phyloP scores from a whole-genome alignment of 2,329 filamentous ascomycete species.

The Penicillium sp. region DNA sequence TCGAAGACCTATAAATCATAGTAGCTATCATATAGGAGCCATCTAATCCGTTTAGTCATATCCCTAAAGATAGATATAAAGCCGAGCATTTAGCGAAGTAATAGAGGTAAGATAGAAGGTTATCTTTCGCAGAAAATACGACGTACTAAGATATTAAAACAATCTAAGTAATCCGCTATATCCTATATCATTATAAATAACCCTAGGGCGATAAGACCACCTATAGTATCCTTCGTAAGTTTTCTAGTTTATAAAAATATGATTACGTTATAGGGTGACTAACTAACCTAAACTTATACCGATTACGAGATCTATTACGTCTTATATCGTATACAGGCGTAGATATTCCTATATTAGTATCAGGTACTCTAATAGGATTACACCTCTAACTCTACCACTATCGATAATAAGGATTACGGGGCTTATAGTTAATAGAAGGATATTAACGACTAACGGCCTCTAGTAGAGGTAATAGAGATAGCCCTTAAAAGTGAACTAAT shows the following conservation, averaged over 20 bases:
- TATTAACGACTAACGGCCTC: constrained; percentile 15
- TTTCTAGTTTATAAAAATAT: neutral
- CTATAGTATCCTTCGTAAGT: constrained; percentile 1
- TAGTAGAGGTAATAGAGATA: constrained; percentile 19
- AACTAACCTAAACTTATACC: constrained; percentile 16
- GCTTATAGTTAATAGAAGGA: constrained; percentile 27
- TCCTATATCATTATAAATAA: constrained; percentile 18
- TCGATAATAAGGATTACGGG: constrained; percentile 30
- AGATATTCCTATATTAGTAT: constrained; percentile 16
- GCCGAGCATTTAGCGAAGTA: constrained; percentile 5
- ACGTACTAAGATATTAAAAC: constrained; percentile 10
- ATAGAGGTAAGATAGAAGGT: constrained; percentile 1
- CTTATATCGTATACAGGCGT: constrained; percentile 9
- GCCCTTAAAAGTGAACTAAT: constrained; percentile 18
- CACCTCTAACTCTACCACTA: constrained; percentile 23
- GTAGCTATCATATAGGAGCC: constrained; percentile 22
- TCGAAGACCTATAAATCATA: constrained; percentile 23
- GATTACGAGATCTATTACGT: constrained; percentile 15
- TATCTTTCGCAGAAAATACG: constrained; percentile 17
- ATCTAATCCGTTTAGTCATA: constrained; percentile 13
- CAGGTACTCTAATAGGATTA: constrained; percentile 20
- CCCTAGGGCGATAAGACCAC: constrained; percentile 18
- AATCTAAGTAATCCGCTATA: constrained; percentile 13
- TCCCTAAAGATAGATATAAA: constrained; percentile 10
- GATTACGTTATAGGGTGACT: neutral